Percentiles rank a stretch among this genome's conserved stretches.
These are phyloP conservation scores for Arthrobotrys musiformis DNA, from an alignment of 2,329 filamentous ascomycete genomes.

Conservation along the genomic window DNA sequence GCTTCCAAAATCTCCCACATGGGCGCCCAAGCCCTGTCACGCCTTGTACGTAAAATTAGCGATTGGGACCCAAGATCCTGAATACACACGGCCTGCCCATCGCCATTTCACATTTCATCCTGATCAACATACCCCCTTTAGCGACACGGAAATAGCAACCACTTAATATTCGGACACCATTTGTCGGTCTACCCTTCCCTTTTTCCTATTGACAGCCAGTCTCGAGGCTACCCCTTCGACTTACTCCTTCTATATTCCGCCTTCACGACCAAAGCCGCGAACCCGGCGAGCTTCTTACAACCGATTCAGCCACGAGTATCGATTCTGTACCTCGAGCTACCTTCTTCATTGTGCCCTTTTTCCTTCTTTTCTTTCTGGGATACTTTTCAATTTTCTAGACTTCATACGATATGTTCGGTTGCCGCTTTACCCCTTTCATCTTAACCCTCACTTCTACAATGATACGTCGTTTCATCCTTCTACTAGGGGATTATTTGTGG, in stretches of 20 bases:
- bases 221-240: background rate
- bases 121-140: background rate
- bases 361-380: background rate
- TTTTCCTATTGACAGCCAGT: background rate
- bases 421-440: slow-evolving; percentile 1
- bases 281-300: background rate
- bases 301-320: background rate
- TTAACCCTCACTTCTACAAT: slow-evolving; percentile 9
- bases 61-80: slow-evolving; percentile 7
- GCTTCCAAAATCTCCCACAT: no score
- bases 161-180: background rate
- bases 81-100: background rate
- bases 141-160: background rate
- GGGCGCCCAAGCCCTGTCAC: no score
- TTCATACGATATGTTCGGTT: background rate
- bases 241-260: background rate
- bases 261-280: background rate
- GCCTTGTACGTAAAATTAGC: no score
- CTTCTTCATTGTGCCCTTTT: background rate
- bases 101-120: background rate
- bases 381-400: background rate
- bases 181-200: background rate
- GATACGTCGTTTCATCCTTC: background rate
- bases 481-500: background rate
- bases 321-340: background rate